Evolutionary conservation across 2,329 filamentous ascomycete species (phyloP).

Genomic region (Passalora sequoiae): DNA sequence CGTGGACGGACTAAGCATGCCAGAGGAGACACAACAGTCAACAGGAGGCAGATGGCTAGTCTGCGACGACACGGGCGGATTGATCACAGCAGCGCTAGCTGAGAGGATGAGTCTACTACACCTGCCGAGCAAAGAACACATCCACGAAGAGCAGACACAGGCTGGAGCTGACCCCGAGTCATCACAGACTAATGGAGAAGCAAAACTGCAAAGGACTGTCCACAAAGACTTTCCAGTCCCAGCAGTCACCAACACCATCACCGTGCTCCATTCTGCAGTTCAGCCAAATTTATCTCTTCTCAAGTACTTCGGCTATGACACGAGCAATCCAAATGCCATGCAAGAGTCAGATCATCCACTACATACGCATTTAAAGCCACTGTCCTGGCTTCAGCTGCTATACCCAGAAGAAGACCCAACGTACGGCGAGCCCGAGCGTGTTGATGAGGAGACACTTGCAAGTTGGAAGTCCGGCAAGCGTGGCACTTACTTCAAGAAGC

Average conservation of each 20-base stretch:
- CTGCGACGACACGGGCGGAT: constrained; percentile 79
- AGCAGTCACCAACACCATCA: constrained; percentile 68
- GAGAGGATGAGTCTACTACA: constrained; percentile 79
- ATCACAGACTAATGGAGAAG: constrained; percentile 8
- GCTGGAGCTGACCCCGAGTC: constrained; percentile 1
- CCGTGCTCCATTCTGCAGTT: constrained; percentile 71
- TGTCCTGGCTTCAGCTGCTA: constrained; percentile 90
- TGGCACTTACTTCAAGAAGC: constrained; percentile 83
- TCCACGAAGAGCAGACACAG: constrained; percentile 5
- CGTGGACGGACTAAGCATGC: constrained; percentile 21
- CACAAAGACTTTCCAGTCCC: constrained; percentile 55
- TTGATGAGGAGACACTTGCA: constrained; percentile 57
- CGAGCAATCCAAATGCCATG: constrained; percentile 49
- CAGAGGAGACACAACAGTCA: constrained; percentile 29
- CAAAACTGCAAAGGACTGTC: constrained; percentile 34
- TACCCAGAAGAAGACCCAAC: constrained; percentile 68
- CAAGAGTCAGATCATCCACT: constrained; percentile 61
- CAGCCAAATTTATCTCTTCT: constrained; percentile 85
- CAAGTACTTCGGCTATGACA: constrained; percentile 85
- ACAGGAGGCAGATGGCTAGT: constrained; percentile 67
- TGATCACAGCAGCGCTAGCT: constrained; percentile 76
- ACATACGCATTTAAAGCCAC: constrained; percentile 69
- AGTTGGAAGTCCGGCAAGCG: constrained; percentile 76
- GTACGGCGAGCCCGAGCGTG: constrained; percentile 62
- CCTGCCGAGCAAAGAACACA: constrained; percentile 13